Evolutionary conservation across 2,329 filamentous ascomycete genomes (phyloP).

Genomic region (Penicillium sp.): DNA sequence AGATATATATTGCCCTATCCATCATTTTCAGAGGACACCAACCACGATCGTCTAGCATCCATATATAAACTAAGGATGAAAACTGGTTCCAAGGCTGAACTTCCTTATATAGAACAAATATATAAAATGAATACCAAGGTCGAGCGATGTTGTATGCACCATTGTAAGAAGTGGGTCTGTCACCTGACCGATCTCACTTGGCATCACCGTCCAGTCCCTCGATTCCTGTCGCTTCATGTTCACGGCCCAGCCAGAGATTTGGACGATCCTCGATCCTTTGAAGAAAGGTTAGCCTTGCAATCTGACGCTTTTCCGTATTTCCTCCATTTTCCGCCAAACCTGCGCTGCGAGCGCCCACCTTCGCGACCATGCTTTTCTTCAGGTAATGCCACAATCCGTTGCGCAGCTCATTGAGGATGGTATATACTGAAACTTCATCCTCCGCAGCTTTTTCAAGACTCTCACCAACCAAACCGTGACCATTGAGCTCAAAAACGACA

Average conservation of each 20-base stretch:
- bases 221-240: not conserved
- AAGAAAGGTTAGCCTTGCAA: not conserved
- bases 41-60: no score
- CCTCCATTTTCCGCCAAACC: slow-evolving; percentile 2
- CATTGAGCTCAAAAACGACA: slow-evolving; percentile 98
- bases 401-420: not conserved
- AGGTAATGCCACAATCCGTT: slow-evolving; percentile 34
- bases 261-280: no score
- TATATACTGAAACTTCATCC: not conserved
- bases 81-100: no score
- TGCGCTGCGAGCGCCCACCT: slow-evolving; percentile 1
- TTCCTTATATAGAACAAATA: no score
- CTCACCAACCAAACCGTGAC: slow-evolving; percentile 96
- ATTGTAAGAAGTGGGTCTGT: not conserved
- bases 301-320: not conserved
- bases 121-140: no score
- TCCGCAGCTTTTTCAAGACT: slow-evolving; percentile 87
- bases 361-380: slow-evolving; percentile 48
- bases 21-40: no score
- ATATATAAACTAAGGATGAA: no score
- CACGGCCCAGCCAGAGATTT: not conserved
- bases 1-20: no score
- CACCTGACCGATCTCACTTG: slow-evolving; percentile 3
- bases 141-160: no score
- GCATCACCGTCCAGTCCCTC: not conserved